phyloP scores from a whole-genome alignment of 1,139 yeast genomes.

The Suhomyces coccinellae region DNA sequence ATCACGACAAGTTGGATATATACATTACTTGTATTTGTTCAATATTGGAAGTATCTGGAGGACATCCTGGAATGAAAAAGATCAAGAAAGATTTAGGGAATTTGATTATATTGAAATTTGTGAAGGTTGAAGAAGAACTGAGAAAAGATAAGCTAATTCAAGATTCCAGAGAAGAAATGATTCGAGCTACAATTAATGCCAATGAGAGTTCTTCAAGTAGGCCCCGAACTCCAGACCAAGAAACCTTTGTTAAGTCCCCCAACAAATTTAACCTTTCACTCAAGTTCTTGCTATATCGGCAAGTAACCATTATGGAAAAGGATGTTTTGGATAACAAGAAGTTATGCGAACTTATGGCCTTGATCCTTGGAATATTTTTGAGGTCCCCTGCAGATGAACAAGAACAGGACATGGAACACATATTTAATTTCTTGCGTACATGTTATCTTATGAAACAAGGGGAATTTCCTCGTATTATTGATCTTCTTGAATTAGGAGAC shows the following conservation, averaged over 20 bases:
- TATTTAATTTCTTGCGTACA: slow-evolving; percentile 41
- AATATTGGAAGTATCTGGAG: slow-evolving; percentile 30
- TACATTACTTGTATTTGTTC: slow-evolving; percentile 34
- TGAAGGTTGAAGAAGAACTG: slow-evolving; percentile 7
- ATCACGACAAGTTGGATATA: slow-evolving; percentile 25
- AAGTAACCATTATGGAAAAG: slow-evolving; percentile 38
- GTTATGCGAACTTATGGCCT: slow-evolving; percentile 31
- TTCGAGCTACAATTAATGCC: no score
- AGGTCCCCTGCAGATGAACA: slow-evolving; percentile 20
- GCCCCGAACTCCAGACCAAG: slow-evolving; percentile 1
- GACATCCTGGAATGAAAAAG: slow-evolving; percentile 15
- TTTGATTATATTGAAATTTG: slow-evolving; percentile 28
- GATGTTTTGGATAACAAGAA: slow-evolving; percentile 33
- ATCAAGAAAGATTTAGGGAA: slow-evolving; percentile 31
- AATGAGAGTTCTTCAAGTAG: neutral
- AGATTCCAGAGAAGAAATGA: neutral
- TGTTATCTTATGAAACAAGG: slow-evolving; percentile 35
- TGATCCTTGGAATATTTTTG: slow-evolving; percentile 34
- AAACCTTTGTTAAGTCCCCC: neutral
- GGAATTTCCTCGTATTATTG: slow-evolving; percentile 23
- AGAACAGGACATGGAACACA: slow-evolving; percentile 24
- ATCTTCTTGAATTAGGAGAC: slow-evolving; percentile 15
- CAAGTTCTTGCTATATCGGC: slow-evolving; percentile 45
- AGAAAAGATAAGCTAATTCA: neutral
- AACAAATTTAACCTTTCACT: slow-evolving; percentile 15